Evolutionary conservation across 306 rosid species (phyloP).

Genomic region (Castanea crenata): DNA sequence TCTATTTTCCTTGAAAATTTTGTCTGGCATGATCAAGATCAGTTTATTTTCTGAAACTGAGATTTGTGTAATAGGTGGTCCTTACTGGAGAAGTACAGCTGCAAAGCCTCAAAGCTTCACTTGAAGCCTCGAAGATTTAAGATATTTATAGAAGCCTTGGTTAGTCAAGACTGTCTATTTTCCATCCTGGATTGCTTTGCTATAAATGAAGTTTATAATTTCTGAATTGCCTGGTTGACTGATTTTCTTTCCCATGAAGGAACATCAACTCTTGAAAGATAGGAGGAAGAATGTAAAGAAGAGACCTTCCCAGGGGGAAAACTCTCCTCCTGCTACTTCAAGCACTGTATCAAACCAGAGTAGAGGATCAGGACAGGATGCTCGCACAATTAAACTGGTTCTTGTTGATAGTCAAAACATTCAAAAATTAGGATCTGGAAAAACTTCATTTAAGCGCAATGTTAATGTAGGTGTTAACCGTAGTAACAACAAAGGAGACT

Average conservation of each 20-base stretch:
- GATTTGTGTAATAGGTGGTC: conserved; percentile 78
- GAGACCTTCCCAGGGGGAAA: conserved; percentile 68
- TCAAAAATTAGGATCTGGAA: conserved; percentile 79
- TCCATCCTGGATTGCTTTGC: conserved; percentile 8
- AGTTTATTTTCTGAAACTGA: conserved; percentile 19
- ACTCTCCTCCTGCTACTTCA: conserved; percentile 49
- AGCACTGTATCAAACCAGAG: conserved; percentile 57
- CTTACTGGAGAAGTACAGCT: conserved; percentile 92
- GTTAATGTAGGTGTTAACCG: conserved; percentile 66
- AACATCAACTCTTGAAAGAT: conserved; percentile 95
- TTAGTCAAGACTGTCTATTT: conserved; percentile 45
- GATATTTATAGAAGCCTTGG: conserved; percentile 95
- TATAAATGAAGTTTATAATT: background rate
- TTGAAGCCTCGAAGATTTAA: conserved; percentile 92
- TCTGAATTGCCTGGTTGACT: conserved; percentile 34
- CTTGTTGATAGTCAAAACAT: conserved; percentile 87
- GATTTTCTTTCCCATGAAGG: conserved; percentile 58
- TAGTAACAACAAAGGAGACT: conserved; percentile 68
- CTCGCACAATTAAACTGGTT: conserved; percentile 65
- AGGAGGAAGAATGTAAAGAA: conserved; percentile 80
- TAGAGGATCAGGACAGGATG: conserved; percentile 66
- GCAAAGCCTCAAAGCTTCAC: conserved; percentile 99
- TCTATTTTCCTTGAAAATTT: conserved; percentile 9
- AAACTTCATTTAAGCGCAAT: conserved; percentile 70
- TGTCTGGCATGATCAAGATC: conserved; percentile 18